phyloP scores from a whole-genome alignment of 129 eudicot genomes.

The Apium graveolens region DNA sequence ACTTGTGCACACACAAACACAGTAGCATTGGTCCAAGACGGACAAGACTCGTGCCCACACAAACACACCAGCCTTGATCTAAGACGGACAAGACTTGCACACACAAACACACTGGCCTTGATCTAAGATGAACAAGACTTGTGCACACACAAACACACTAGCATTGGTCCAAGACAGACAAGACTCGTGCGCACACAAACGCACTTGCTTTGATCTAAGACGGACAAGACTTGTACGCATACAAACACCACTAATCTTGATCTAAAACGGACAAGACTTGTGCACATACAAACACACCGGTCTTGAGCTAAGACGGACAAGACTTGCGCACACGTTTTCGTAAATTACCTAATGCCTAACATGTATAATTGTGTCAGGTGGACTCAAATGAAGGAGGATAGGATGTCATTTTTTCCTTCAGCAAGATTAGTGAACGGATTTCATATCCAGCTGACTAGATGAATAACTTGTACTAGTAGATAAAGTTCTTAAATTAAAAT shows the following conservation, averaged over 20 bases:
- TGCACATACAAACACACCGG: neutral
- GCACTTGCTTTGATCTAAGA: neutral
- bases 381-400: conserved; percentile 63
- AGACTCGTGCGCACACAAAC: neutral
- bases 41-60: neutral
- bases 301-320: neutral
- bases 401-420: conserved; percentile 66
- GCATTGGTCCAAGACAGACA: neutral
- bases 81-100: neutral
- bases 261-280: neutral
- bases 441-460: conserved; percentile 40
- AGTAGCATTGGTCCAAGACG: too few relatives aligned
- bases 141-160: neutral
- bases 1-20: neutral
- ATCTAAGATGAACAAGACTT: neutral
- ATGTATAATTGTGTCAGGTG: conserved; percentile 29
- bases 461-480: neutral
- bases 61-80: neutral
- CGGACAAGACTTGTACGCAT: neutral
- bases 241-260: too few relatives aligned
- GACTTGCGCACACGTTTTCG: neutral
- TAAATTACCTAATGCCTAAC: neutral
- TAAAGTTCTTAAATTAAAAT: too few relatives aligned
- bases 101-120: neutral
- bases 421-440: conserved; percentile 78